Percentiles rank a stretch among this genome's conserved stretches.
These are phyloP conservation scores for Puccinia brachypodii DNA, from an alignment of 1,284 basidiomycete species.

Conservation along the genomic window DNA sequence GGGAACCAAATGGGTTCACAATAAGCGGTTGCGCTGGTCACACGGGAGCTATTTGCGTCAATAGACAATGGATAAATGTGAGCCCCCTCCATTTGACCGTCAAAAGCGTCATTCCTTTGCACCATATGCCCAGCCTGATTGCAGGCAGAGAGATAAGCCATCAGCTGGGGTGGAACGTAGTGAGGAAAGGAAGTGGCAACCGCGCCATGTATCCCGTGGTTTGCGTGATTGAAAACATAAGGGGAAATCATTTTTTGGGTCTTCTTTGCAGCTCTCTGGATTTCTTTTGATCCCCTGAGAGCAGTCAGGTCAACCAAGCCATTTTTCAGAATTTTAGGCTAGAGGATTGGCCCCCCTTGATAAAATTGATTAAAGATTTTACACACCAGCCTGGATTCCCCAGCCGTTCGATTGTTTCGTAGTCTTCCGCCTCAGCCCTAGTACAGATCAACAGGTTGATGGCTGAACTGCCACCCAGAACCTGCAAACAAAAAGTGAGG, in stretches of 20 bases:
- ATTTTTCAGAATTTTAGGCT: too few species aligned
- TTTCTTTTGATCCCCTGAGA: slow-evolving; percentile 29
- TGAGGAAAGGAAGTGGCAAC: slow-evolving; percentile 28
- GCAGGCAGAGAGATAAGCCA: slow-evolving; percentile 7
- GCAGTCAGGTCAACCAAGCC: not conserved
- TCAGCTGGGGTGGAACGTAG: slow-evolving; percentile 26
- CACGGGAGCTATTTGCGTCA: slow-evolving; percentile 9
- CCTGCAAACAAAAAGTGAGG: too few species aligned
- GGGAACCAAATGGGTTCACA: not conserved
- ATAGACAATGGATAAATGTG: slow-evolving; percentile 32
- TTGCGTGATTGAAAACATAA: not conserved
- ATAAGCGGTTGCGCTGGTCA: slow-evolving; percentile 45
- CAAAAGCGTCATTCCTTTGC: not conserved
- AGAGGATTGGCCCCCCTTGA: too few species aligned
- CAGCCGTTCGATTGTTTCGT: slow-evolving; percentile 26
- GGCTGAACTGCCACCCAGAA: slow-evolving; percentile 42
- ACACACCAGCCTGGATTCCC: slow-evolving; percentile 44
- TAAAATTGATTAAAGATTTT: not conserved
- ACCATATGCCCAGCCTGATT: not conserved
- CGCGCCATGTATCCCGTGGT: slow-evolving; percentile 6
- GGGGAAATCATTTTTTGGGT: not conserved
- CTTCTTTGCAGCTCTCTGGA: slow-evolving; percentile 36
- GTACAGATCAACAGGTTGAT: slow-evolving; percentile 33
- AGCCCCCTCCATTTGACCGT: slow-evolving; percentile 21
- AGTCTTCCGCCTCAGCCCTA: slow-evolving; percentile 27